A percentile compares a stretch with the other conserved stretches of the same genome.
Conservation (phyloP, 441 rosid genomes). For the Adansonia gregorii region DNA sequence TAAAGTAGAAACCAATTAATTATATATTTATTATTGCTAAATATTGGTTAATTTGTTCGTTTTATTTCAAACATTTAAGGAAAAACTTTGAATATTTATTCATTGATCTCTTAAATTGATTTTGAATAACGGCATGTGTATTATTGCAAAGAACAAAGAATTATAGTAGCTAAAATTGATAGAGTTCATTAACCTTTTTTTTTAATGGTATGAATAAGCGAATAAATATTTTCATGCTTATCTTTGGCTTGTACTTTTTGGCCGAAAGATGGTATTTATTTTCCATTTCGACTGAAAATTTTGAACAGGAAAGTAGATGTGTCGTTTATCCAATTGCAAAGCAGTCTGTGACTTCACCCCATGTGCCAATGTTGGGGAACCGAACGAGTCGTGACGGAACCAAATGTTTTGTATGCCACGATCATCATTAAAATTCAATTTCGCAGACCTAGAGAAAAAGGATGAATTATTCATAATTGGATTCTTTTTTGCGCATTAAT, state of each 20-base stretch:
- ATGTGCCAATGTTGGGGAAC: not conserved
- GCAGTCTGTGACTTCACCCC: too few species aligned
- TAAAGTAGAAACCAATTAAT: too few species aligned
- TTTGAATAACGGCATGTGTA: too few species aligned
- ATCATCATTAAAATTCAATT: not conserved
- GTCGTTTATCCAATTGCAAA: not conserved
- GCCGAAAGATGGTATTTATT: not conserved
- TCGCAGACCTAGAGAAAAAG: not conserved
- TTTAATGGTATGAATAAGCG: not conserved
- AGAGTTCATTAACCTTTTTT: too few species aligned
- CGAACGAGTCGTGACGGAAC: constrained; percentile 17
- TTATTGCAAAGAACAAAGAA: too few species aligned
- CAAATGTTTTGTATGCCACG: not conserved
- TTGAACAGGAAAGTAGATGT: not conserved
- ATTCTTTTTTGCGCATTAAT: not conserved
- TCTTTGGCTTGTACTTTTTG: not conserved
- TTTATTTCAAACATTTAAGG: too few species aligned
- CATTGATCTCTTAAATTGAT: too few species aligned
- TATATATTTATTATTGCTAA: too few species aligned
- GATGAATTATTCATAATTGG: not conserved
- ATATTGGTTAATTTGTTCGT: too few species aligned
- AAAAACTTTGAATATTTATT: too few species aligned
- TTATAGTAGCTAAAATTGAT: too few species aligned
- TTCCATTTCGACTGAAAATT: not conserved
- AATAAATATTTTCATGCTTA: not conserved